These are phyloP conservation scores for Coffea humblotiana DNA, from an alignment of 305 asterid species.

Conservation along the genomic window DNA sequence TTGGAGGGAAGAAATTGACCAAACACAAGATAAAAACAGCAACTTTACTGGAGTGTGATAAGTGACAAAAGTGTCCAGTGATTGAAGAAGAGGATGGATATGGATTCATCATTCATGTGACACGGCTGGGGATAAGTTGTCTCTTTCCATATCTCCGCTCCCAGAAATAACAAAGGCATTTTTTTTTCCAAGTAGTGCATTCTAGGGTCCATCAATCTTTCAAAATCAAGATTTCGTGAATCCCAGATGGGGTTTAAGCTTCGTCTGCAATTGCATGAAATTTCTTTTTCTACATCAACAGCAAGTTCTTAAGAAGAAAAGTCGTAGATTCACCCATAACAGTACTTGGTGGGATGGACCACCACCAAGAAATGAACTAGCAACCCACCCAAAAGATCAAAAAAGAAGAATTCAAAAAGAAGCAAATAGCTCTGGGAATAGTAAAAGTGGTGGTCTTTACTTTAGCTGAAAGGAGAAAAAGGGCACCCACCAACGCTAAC, in stretches of 20 bases:
- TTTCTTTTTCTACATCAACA: neutral
- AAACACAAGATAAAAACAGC: constrained; percentile 35
- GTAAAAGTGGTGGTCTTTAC: neutral
- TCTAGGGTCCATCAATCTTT: constrained; percentile 9
- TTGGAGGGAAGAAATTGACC: constrained; percentile 44
- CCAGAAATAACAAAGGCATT: constrained; percentile 1
- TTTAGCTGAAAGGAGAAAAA: neutral
- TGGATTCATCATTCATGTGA: constrained; percentile 20
- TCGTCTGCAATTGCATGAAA: constrained; percentile 4
- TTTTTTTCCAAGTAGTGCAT: neutral
- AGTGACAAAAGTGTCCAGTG: constrained; percentile 47
- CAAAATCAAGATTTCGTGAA: constrained; percentile 8
- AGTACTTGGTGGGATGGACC: neutral
- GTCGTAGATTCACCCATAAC: neutral
- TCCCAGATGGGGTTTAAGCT: constrained; percentile 25
- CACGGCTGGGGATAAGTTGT: constrained; percentile 67
- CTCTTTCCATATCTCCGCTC: constrained; percentile 32
- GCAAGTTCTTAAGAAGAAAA: neutral
- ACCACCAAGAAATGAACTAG: neutral
- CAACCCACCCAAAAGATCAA: neutral
- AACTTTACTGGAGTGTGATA: constrained; percentile 29
- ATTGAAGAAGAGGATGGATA: constrained; percentile 1
- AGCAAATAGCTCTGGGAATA: neutral
- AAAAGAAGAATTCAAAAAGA: neutral
- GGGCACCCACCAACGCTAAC: too few relatives aligned